Evolutionary conservation across 2,329 filamentous ascomycete genomes (phyloP), one percentile per base, ranked within the genome.

Genomic region (Aspergillus unguis): DNA sequence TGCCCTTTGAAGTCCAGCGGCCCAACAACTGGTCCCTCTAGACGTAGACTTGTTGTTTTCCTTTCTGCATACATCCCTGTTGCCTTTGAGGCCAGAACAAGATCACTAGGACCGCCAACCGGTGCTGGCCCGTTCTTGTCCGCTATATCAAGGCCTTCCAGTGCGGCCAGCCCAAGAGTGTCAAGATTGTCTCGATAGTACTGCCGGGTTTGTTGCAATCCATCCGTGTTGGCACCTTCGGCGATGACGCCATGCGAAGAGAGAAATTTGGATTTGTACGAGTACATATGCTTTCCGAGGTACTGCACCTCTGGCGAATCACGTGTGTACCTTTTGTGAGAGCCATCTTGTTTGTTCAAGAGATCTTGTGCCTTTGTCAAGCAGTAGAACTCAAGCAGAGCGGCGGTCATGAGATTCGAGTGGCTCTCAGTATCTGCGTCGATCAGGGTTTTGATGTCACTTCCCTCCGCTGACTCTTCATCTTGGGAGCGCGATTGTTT

Each of bases 311-410:
- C 74, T 3, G 73, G 69, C 6, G 71, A 75, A 6, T 75, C 65
- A 6, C 69, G 71, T 27, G 69, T 72, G 61, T 68, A 76, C 17
- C 55, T 60, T 46, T 61, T 62, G 25, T 59, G 60, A 10, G 65
- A 69, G 32, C 71, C 69, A 28, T 64, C 53, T 32, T 72, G 67
- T 7, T 65, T 64, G 61, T 76, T 77, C 35, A 77, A 65, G 44
- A 75, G 66, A 40, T 77, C 75, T 25, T 70, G 69, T n/a, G 75
- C 75, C 49, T 71, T 69, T 33, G 61, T 73, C 10, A 71, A 59
- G 44, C 72, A 76, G 54, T 73, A 77, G 51, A 75, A 76, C 50
- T 77, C 75, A 4, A 77, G 63, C 10, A 77, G 59, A 1, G 75
- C 71, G 10, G 72, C 64, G 11, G 74, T 74, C 68, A 77, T 71